A percentile compares a stretch with the other conserved stretches of the same genome.
phyloP scores from a whole-genome alignment of 805 yeast species.

The Saccharomyces cerevisiae region DNA sequence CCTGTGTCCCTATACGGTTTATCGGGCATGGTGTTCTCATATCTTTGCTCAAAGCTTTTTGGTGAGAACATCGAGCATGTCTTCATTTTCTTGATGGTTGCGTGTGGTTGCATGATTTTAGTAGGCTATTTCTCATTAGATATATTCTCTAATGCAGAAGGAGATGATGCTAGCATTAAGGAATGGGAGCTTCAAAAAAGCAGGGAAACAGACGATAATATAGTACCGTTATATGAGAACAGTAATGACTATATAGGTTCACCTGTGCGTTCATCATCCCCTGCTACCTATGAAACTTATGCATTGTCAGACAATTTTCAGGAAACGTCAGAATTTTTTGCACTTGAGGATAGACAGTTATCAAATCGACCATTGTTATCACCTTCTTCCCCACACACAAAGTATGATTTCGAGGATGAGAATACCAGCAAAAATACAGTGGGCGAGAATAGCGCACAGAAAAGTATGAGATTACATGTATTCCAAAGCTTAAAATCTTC shows the following conservation, averaged over 20 bases:
- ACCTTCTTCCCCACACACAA: neutral
- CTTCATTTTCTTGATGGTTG: conserved; percentile 45
- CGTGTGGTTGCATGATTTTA: conserved; percentile 35
- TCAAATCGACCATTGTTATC: neutral
- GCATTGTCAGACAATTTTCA: neutral
- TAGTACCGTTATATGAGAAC: neutral
- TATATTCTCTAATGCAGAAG: conserved; percentile 4
- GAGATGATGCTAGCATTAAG: neutral
- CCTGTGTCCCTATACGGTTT: conserved; percentile 66
- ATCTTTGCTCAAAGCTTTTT: conserved; percentile 46
- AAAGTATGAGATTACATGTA: neutral
- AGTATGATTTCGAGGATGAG: neutral
- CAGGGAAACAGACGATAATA: neutral
- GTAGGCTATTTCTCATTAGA: conserved; percentile 28
- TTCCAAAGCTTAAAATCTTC: neutral
- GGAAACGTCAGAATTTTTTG: neutral
- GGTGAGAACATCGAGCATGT: conserved; percentile 46
- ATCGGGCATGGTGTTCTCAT: conserved; percentile 58
- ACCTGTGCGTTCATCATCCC: neutral
- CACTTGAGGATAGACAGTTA: neutral
- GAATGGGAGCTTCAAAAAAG: neutral
- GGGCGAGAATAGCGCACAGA: neutral
- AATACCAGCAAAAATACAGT: neutral
- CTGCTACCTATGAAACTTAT: neutral
- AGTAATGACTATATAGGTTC: neutral